Evolutionary conservation across 768 basidiomycete species (phyloP).

Genomic region (Lactarius trivialis): DNA sequence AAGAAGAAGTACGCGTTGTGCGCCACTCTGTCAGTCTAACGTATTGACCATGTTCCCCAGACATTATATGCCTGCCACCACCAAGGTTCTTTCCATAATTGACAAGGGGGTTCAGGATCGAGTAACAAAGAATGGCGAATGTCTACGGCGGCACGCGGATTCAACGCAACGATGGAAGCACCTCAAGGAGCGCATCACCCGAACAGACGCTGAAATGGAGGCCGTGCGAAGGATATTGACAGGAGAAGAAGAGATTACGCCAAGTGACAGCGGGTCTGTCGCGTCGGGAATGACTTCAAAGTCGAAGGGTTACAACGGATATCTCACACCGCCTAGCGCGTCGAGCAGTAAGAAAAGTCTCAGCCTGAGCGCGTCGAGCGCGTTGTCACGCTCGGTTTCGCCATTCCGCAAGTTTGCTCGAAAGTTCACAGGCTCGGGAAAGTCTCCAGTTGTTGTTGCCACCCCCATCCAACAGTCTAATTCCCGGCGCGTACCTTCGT

Average conservation of each 20-base stretch:
- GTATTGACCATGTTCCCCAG: slow-evolving; percentile 35
- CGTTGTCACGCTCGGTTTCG: slow-evolving; percentile 71
- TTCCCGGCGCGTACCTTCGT: slow-evolving; percentile 41
- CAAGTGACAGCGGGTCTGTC: slow-evolving; percentile 67
- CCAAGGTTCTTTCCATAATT: slow-evolving; percentile 87
- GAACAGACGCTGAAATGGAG: slow-evolving; percentile 82
- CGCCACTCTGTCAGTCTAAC: not conserved
- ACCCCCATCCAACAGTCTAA: slow-evolving; percentile 45
- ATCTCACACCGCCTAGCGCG: slow-evolving; percentile 54
- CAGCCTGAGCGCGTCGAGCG: slow-evolving; percentile 38
- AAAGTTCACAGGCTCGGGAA: slow-evolving; percentile 49
- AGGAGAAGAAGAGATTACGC: slow-evolving; percentile 41
- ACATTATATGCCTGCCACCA: slow-evolving; percentile 91
- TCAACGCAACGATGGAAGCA: slow-evolving; percentile 81
- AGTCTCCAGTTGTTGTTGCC: slow-evolving; percentile 29
- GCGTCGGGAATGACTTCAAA: slow-evolving; percentile 44
- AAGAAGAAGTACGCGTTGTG: slow-evolving; percentile 72
- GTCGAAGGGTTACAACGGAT: slow-evolving; percentile 48
- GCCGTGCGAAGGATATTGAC: slow-evolving; percentile 51
- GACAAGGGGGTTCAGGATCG: slow-evolving; percentile 91
- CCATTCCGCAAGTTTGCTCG: slow-evolving; percentile 74
- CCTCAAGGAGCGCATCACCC: slow-evolving; percentile 68
- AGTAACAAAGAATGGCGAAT: slow-evolving; percentile 95
- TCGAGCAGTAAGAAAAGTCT: slow-evolving; percentile 35
- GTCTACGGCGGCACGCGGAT: slow-evolving; percentile 81